Evolutionary conservation across 2,329 filamentous ascomycete species (phyloP), one percentile per base, ranked within the genome.

Genomic region (Iodosphaeria phyllophila): DNA sequence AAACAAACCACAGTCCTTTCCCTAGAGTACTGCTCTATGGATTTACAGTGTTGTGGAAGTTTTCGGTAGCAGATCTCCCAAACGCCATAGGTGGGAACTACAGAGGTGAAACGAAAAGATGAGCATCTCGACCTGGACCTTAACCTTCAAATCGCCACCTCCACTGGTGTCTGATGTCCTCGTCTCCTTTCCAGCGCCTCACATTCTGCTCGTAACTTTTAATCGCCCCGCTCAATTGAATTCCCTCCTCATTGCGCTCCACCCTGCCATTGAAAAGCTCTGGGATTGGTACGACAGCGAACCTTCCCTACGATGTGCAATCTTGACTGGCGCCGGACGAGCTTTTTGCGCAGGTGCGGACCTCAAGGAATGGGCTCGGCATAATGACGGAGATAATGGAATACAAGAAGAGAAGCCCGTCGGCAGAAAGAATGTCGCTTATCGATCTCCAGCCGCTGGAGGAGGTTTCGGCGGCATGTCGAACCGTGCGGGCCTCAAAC

Each of bases 281-380:
- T 73, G 58, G 54, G 41, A 49, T 10, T 74, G 67, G 61, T 74
- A 64, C 43, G 73, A 78, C 39, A 41, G 39, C n/a, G 61, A 76
- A 43, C 61, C 68, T 2, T 46, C 46, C 2, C 56, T 77, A 23
- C 61, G 64, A 22, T 69, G 65, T 39, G 70, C 65, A 22, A 56
- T 78, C 3, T 40, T 78, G 22, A 75, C 71, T 1, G 73, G 73
- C 12, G 48, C 51, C 0, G 71, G 69, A 0, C 52, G 67, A 7
- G 68, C 70, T 1, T 78, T 78, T 38, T 77, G 69, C 42, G 68
- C 71, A 0, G 73, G 73, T 10, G 69, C 69, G 17, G 73, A 77
- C 39, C 54, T 78, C 11, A 69, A 68, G 43, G 70, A 75, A 47
- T 74, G 69, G 66, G 51, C 60, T 29, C 44, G 46, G 6, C 47